These are phyloP conservation scores for Solanum chilense DNA, from an alignment of 257 asterid genomes.

Conservation along the genomic window DNA sequence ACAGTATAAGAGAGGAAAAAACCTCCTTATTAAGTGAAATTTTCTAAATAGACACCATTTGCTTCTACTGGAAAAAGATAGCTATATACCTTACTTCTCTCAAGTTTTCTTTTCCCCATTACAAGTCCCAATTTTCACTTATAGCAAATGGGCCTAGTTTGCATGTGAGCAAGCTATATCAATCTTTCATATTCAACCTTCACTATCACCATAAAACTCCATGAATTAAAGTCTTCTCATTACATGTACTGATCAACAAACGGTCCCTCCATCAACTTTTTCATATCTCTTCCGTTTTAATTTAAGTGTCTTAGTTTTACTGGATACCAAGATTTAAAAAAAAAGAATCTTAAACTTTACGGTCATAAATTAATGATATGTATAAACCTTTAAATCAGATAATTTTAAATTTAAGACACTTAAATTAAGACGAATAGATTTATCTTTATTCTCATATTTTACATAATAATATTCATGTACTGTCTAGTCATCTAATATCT, in stretches of 20 bases:
- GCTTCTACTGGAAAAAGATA: neutral
- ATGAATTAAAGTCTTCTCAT: neutral
- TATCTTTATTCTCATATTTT: neutral
- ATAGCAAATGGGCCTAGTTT: neutral
- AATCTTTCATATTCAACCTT: slow-evolving; percentile 12
- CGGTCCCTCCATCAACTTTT: slow-evolving; percentile 10
- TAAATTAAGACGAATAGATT: no score
- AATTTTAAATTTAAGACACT: no score
- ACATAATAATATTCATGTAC: neutral
- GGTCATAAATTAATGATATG: neutral
- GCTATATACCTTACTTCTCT: neutral
- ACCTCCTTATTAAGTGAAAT: neutral
- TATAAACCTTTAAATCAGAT: no score
- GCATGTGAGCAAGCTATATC: slow-evolving; percentile 6
- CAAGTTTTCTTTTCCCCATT: neutral
- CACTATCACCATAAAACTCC: neutral
- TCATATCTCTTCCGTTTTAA: neutral
- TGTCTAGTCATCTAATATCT: neutral
- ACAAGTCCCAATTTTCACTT: neutral
- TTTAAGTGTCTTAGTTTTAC: neutral
- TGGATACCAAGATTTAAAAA: neutral
- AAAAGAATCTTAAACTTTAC: neutral
- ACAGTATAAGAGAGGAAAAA: neutral
- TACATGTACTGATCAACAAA: neutral
- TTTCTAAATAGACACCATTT: neutral